Base-by-base conservation (phyloP, 495 filamentous ascomycete genomes). In the Pseudoneurospora amorphoporcata region DNA sequence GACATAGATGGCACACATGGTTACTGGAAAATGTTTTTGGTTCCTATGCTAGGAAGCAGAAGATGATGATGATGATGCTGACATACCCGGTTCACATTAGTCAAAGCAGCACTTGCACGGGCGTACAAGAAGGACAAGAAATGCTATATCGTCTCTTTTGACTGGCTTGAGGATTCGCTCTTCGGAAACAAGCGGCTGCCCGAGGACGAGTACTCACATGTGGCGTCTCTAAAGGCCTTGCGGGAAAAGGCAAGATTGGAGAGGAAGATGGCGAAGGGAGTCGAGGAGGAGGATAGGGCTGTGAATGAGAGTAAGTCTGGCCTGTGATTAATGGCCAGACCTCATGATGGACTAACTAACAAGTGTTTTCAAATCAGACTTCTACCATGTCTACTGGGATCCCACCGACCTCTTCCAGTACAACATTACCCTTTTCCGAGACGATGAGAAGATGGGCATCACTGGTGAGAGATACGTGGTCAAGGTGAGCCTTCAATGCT, bases 101-200 rank as follows among this genome's bases (percentile, higher is more conserved):
- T 83, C 37, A 73, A 71, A 23, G 29, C 8, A 53, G 79, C 76
- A 10, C 77, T 81, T 7, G 69, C 70, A 37, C 69, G 73, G 2
- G 40, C 29, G 3, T 61, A 61, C 53, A 61, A 61, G 0, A 61
- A 61, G 14, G 53, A 32, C 17, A 76, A 75, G 41, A 68, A 16
- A n/a, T 74, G 73, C 23, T 53, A 79, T 7, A 71, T 85, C 4
- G 80, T 85, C 17, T 76, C 72, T 8, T 43, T 73, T 10, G 82
- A 84, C 74, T 84, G 82, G 83, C 77, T 85, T 23, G 81, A 84
- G 68, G 81, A 82, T 23, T 82, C 78, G 1, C 75, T 80, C 12
- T 41, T 65, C 8, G 53, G 68, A 10, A 61, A 69, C 2, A 70
- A 45, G 29, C 69, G 72, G 39, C 41, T 79, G 53, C 69, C 74